These are phyloP conservation scores for Leucosporidium creatinivorum DNA, from an alignment of 768 basidiomycete genomes.

Conservation along the genomic window DNA sequence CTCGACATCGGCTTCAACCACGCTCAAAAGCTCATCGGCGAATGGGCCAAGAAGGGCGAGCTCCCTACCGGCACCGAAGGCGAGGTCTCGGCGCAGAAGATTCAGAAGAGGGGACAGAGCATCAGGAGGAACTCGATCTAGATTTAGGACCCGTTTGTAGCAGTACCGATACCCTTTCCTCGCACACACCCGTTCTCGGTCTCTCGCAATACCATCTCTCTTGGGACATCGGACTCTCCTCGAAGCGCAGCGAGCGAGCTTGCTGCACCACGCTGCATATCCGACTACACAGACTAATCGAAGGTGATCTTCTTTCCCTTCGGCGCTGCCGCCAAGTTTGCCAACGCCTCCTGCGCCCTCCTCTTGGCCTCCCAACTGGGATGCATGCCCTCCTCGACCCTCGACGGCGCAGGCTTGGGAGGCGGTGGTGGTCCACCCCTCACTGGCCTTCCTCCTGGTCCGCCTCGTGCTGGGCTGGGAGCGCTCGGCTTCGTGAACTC, in stretches of 20 bases:
- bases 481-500: too few relatives aligned
- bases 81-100: slow-evolving; percentile 45
- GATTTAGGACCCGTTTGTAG: background rate
- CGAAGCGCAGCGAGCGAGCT: too few relatives aligned
- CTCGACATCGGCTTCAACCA: slow-evolving; percentile 70
- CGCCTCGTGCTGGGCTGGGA: background rate
- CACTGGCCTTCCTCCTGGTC: background rate
- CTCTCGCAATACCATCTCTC: too few relatives aligned
- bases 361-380: slow-evolving; percentile 96
- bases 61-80: slow-evolving; percentile 66
- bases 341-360: slow-evolving; percentile 53
- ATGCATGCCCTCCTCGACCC: slow-evolving; percentile 54
- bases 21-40: slow-evolving; percentile 60
- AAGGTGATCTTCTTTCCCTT: slow-evolving; percentile 77
- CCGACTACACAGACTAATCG: slow-evolving; percentile 36
- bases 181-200: too few relatives aligned
- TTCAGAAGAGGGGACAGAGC: slow-evolving; percentile 38
- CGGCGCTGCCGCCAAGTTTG: slow-evolving; percentile 51
- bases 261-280: too few relatives aligned
- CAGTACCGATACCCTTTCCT: too few relatives aligned
- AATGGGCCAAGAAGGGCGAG: slow-evolving; percentile 73
- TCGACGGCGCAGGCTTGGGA: slow-evolving; percentile 14
- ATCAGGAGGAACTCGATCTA: slow-evolving; percentile 36
- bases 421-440: background rate
- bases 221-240: too few relatives aligned